Percentiles rank a stretch among this genome's conserved stretches.
These are phyloP conservation scores for Pichia sp. DNA, from an alignment of 1,139 yeast genomes.

Conservation along the genomic window DNA sequence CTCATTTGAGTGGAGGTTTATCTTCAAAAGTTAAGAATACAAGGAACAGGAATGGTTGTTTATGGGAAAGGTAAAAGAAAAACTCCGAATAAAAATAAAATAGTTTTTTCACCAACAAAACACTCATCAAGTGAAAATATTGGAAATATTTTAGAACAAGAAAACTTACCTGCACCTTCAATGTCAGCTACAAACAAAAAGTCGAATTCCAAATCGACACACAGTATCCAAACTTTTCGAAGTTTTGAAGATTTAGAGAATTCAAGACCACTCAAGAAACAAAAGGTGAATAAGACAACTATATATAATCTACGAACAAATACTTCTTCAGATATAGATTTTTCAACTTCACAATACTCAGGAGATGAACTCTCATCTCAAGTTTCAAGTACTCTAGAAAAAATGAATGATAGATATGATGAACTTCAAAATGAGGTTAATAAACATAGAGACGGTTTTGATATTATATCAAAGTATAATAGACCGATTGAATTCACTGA, in stretches of 20 bases:
- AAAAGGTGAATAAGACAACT: not conserved
- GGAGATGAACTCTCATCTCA: conserved; percentile 4
- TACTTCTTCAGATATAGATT: not conserved
- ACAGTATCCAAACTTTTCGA: not conserved
- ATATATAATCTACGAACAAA: not conserved
- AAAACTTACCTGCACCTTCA: not conserved
- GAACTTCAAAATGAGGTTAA: conserved; percentile 3
- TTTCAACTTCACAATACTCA: not conserved
- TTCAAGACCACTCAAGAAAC: not conserved
- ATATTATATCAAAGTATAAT: not conserved
- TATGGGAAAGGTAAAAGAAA: conserved; percentile 8
- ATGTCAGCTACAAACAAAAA: not conserved
- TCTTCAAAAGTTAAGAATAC: not conserved
- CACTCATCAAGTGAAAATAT: not conserved
- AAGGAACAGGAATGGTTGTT: not conserved
- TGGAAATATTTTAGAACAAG: not conserved
- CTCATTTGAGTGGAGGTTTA: not conserved
- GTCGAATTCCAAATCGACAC: not conserved
- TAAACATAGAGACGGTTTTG: not conserved
- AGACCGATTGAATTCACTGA: not conserved
- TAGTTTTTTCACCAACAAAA: conserved; percentile 7
- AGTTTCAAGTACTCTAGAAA: conserved; percentile 1
- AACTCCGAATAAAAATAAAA: not conserved
- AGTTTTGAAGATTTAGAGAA: conserved; percentile 9
- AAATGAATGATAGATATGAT: conserved; percentile 1